Evolutionary conservation across 495 filamentous ascomycete genomes (phyloP).

Genomic region (Rhypophila decipiens): DNA sequence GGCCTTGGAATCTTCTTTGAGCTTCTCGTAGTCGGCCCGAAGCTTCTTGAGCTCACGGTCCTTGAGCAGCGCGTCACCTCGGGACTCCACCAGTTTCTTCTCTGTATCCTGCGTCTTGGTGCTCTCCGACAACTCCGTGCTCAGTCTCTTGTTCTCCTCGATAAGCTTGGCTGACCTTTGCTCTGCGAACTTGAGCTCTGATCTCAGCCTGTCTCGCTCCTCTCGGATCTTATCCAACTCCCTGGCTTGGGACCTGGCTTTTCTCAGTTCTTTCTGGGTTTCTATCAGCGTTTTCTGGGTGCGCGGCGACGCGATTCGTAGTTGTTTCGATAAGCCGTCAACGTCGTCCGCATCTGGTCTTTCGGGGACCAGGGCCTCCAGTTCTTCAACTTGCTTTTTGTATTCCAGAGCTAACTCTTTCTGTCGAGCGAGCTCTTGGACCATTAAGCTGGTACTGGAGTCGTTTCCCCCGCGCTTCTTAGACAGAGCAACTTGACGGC

Average conservation of each 20-base stretch:
- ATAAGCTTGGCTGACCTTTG: slow-evolving; percentile 33
- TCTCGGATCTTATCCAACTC: slow-evolving; percentile 42
- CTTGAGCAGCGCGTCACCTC: slow-evolving; percentile 35
- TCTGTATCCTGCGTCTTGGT: slow-evolving; percentile 38
- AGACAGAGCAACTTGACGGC: slow-evolving; percentile 42
- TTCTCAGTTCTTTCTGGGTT: slow-evolving; percentile 39
- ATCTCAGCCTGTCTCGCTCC: slow-evolving; percentile 41
- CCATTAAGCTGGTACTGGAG: slow-evolving; percentile 45
- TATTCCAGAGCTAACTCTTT: slow-evolving; percentile 62
- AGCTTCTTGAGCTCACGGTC: slow-evolving; percentile 49
- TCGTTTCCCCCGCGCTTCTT: slow-evolving; percentile 34
- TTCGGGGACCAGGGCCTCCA: slow-evolving; percentile 44
- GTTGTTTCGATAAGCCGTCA: slow-evolving; percentile 30
- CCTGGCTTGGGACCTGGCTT: slow-evolving; percentile 43
- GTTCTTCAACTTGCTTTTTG: slow-evolving; percentile 57
- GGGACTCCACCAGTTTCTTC: slow-evolving; percentile 31
- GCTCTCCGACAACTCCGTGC: slow-evolving; percentile 32
- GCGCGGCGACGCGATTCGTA: slow-evolving; percentile 31
- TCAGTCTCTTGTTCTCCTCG: slow-evolving; percentile 41
- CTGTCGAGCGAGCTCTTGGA: slow-evolving; percentile 57
- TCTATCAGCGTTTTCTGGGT: slow-evolving; percentile 42
- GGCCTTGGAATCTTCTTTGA: slow-evolving; percentile 56
- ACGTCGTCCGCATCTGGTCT: slow-evolving; percentile 15
- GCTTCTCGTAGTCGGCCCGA: slow-evolving; percentile 43
- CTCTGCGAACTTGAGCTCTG: slow-evolving; percentile 41